Evolutionary conservation across 2,329 filamentous ascomycete genomes (phyloP), one percentile per base, ranked within the genome.

Genomic region (Penicillium oxalicum): DNA sequence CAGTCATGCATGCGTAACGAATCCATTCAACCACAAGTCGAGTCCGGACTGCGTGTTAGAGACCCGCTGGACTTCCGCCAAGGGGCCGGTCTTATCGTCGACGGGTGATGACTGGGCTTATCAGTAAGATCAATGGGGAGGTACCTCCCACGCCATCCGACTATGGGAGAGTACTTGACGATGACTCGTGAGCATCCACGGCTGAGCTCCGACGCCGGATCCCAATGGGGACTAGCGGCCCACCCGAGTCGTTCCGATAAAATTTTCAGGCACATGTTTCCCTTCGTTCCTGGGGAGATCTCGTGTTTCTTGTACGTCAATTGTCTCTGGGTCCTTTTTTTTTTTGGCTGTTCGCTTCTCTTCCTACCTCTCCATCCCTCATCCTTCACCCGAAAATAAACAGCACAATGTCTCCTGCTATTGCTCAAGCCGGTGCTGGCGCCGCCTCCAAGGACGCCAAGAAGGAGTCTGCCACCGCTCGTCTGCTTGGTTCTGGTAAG

Each of bases 401-500:
- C 59, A 32, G 45, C 50, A 64, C 59, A 41, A 71, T 87, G 83
- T 85, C 84, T 67, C 82, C 84, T 52, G 62, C 65, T 54, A 50
- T 68, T 47, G 62, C 50, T 53, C 63, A 63, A 44, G 54, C 64
- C 49, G 66, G 66, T 54, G 61, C 67, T 55, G 68, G 69, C 47
- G 66, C 72, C 51, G 70, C 80, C 46, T 75, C 80, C 38, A 83
- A 78, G 64, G 78, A 81, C 64, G 77, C 77, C 63, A 85, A 95
- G 79, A 89, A 81, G 74, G 93, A 98, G 78, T 95, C 91, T 50
- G 90, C 88, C 63, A 70, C 86, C 67, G 93, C 93, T 62, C 82
- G 93, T 73, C 75, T 98, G 59, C 76, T 96, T 58, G 93, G 93
- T 63, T 96, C 93, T 65, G 93, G 93, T 96, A 76, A 47, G 72